Evolutionary conservation across 73 alveolate species (phyloP).

Genomic region (Breviolum minutum): DNA sequence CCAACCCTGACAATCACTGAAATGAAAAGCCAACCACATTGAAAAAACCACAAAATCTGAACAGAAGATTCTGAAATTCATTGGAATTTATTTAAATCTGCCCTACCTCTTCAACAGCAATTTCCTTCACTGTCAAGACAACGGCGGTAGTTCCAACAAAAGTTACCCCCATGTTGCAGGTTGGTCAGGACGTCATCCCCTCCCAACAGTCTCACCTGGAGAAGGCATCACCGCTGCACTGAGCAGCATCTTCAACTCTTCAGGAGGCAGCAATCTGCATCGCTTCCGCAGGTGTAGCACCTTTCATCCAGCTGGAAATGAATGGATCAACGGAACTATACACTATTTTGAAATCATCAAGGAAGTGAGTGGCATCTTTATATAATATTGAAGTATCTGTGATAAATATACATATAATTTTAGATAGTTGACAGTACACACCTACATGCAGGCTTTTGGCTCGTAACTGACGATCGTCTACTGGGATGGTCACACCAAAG

Average conservation of each 20-base stretch:
- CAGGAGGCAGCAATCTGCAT: conserved; percentile 19
- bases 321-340: no score
- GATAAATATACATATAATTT: no score
- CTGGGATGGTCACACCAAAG: no score
- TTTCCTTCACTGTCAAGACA: no score
- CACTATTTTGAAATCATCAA: no score
- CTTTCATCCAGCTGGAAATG: neutral
- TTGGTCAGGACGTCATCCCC: neutral
- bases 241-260: neutral
- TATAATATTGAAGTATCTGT: no score
- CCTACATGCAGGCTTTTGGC: no score
- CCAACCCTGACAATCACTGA: neutral
- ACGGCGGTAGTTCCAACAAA: neutral
- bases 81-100: neutral
- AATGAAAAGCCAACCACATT: neutral
- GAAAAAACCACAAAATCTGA: no score
- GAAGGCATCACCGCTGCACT: neutral
- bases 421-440: no score
- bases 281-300: neutral
- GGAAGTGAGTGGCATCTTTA: no score
- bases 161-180: no score
- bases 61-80: neutral
- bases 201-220: neutral
- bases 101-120: neutral
- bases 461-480: no score